phyloP scores from a whole-genome alignment of 176 grass and related monocot species.

The Paspalum vaginatum region DNA sequence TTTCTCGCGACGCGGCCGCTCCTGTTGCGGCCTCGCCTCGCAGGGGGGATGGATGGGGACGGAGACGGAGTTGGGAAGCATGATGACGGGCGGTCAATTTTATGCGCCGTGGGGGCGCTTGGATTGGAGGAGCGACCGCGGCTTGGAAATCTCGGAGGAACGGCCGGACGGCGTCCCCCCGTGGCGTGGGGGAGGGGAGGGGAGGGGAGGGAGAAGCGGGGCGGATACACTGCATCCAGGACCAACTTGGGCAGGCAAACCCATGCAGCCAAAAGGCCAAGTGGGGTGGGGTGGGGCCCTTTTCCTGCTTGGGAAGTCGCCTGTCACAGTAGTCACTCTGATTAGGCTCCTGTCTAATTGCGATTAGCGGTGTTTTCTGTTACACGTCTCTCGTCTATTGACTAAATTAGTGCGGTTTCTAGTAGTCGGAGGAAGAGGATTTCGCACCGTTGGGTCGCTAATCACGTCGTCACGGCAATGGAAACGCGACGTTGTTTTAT shows the following conservation, averaged over 20 bases:
- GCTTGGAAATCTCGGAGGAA: slow-evolving; percentile 12
- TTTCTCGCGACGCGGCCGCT: slow-evolving; percentile 8
- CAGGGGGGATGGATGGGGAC: slow-evolving; percentile 19
- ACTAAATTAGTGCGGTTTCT: background rate
- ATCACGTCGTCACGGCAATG: too few relatives aligned
- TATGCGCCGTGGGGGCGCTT: too few relatives aligned
- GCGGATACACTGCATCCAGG: slow-evolving; percentile 49
- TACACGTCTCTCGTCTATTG: background rate
- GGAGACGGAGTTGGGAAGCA: slow-evolving; percentile 2
- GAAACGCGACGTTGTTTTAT: background rate
- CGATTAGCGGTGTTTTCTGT: background rate
- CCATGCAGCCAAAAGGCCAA: slow-evolving; percentile 23
- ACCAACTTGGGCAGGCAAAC: slow-evolving; percentile 43
- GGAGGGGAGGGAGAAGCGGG: too few relatives aligned
- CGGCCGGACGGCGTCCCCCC: too few relatives aligned
- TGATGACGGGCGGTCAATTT: slow-evolving; percentile 47
- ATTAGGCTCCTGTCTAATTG: background rate
- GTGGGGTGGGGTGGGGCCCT: background rate
- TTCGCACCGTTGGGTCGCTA: too few relatives aligned
- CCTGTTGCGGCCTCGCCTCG: background rate
- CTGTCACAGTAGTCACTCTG: too few relatives aligned
- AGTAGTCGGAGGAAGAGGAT: too few relatives aligned
- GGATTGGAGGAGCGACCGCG: background rate
- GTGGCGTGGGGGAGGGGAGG: background rate
- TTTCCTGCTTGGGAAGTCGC: slow-evolving; percentile 19